Evolutionary conservation across 345 rosid species (phyloP).

Genomic region (Eucalyptus pumila): DNA sequence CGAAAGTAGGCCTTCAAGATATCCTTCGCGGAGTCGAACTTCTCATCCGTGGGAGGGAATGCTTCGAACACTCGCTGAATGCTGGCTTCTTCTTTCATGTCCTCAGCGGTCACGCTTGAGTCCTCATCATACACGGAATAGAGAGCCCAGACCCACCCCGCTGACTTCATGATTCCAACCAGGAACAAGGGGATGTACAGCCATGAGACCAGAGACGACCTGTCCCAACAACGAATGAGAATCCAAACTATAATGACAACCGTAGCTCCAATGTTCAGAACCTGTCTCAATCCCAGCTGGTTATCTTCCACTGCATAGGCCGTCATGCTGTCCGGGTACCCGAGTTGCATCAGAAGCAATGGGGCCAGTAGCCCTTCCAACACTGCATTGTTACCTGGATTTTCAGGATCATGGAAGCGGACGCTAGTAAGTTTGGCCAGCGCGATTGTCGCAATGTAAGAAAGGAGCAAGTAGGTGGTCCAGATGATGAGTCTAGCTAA

Average conservation of each 20-base stretch:
- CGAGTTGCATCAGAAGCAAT: too few relatives aligned
- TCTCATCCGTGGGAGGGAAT: too few relatives aligned
- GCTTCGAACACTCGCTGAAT: neutral
- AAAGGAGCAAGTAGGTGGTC: neutral
- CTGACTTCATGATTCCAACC: neutral
- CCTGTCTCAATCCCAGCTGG: neutral
- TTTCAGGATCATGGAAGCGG: neutral
- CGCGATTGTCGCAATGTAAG: neutral
- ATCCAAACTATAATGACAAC: neutral
- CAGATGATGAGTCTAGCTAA: neutral
- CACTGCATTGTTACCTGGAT: neutral
- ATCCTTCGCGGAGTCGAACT: neutral
- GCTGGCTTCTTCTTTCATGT: neutral
- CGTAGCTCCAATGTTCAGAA: neutral
- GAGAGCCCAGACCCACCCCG: neutral
- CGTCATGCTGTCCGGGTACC: too few relatives aligned
- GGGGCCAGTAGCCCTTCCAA: neutral
- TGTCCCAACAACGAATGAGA: neutral
- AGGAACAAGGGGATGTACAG: neutral
- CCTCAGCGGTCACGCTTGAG: neutral
- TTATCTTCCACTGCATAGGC: neutral
- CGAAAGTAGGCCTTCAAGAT: neutral
- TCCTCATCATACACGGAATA: neutral
- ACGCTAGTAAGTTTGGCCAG: neutral
- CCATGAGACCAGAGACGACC: neutral